Conservation (phyloP, 2,329 filamentous ascomycete species). For the Ascosphaera pollenicola region DNA sequence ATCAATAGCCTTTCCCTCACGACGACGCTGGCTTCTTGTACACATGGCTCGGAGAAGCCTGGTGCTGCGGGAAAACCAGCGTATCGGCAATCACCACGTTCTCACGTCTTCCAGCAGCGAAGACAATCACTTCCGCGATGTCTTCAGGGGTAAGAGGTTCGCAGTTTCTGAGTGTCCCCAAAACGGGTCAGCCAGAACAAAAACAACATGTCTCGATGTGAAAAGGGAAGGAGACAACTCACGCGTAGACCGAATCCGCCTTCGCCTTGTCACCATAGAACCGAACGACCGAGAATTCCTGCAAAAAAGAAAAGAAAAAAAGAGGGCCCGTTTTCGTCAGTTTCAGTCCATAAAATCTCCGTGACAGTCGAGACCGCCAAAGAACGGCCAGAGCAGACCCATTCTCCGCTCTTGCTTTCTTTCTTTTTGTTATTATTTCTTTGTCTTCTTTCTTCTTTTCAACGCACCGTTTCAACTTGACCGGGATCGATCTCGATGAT, state of each 20-base stretch:
- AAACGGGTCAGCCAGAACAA: slow-evolving; percentile 1
- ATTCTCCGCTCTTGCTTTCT: no score
- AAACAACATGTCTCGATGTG: not conserved
- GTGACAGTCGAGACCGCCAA: no score
- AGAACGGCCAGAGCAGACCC: no score
- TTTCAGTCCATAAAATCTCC: no score
- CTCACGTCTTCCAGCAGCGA: slow-evolving; percentile 59
- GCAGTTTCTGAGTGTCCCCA: slow-evolving; percentile 31
- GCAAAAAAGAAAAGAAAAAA: slow-evolving; percentile 2
- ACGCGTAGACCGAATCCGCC: slow-evolving; percentile 77
- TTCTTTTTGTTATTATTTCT: no score
- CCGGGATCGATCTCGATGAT: slow-evolving; percentile 81
- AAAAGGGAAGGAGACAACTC: slow-evolving; percentile 14
- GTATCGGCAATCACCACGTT: slow-evolving; percentile 84
- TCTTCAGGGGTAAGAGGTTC: slow-evolving; percentile 77
- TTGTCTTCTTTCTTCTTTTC: no score
- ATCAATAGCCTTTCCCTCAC: no score
- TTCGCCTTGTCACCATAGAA: slow-evolving; percentile 78
- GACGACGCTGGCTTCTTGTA: not conserved
- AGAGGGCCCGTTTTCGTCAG: no score
- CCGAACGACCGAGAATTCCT: slow-evolving; percentile 73
- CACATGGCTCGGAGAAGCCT: slow-evolving; percentile 34
- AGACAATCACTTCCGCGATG: slow-evolving; percentile 78
- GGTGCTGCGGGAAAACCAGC: slow-evolving; percentile 70
- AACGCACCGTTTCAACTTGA: slow-evolving; percentile 65